Evolutionary conservation across 2,329 filamentous ascomycete genomes (phyloP), one percentile per base, ranked within the genome.

Genomic region (Alternaria incomplexa): DNA sequence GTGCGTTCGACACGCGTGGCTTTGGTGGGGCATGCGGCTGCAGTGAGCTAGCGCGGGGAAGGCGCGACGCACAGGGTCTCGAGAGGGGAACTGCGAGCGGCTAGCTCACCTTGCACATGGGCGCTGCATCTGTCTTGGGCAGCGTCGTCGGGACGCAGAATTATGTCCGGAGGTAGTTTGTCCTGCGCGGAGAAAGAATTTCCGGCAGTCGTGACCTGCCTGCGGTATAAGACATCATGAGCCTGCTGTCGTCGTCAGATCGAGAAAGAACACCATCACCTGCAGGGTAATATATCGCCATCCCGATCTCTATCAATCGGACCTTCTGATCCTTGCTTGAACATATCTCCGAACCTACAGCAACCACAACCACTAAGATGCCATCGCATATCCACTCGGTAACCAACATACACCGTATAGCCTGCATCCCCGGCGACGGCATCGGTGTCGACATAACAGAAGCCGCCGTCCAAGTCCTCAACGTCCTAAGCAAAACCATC

Each of bases 401-500:
- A 48, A 53, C 64, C 23, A 72, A 62, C 47, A 63, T 86, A 48
- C 65, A 76, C 65, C 67, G 67, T 57, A 76, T 76, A 59, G 76
- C 74, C 62, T 72, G 63, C 52, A 78, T 79, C 57, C 74, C 76
- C 6, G 72, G 76, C 40, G 76, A 77, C 51, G 75, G 76, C 50
- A 77, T 79, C 54, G 76, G 76, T 30, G 67, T 73, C 52, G 73
- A 77, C 40, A 75, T 76, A 40, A 77, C 75, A 15, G 64, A 71
- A 30, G 73, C 74, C 11, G 73, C 72, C 23, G 52, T 70, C 8
- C 61, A 69, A 52, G 73, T 77, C 55, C 74, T 78, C 26, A 76
- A 81, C 61, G 82, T 81, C 52, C 78, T 87, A 22, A 78, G 83
- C n/a, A 69, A 78, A 23, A 76, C 76, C 6, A 74, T 83, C 6